Evolutionary conservation across 2,329 filamentous ascomycete species (phyloP).

Genomic region (Phaeosphaeriaceae sp.): DNA sequence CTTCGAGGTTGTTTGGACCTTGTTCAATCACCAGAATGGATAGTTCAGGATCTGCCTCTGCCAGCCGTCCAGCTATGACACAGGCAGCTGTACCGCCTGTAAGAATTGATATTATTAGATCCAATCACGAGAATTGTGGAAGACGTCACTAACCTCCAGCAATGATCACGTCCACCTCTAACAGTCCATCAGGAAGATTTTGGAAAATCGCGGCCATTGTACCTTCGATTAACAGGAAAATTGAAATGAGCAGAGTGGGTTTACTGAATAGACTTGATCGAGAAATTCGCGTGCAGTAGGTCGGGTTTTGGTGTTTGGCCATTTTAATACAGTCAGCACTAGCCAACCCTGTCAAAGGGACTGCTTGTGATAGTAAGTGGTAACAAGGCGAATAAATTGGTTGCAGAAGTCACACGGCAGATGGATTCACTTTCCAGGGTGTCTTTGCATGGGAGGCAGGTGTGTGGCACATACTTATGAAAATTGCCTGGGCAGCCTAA

Average conservation of each 20-base stretch:
- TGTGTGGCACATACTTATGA: no score
- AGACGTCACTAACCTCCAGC: constrained; percentile 47
- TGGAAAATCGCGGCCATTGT: constrained; percentile 22
- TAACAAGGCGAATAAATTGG: no score
- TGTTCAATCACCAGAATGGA: constrained; percentile 58
- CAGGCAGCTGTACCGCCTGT: constrained; percentile 56
- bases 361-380: no score
- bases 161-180: constrained; percentile 58
- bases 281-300: no score
- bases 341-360: no score
- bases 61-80: constrained; percentile 53
- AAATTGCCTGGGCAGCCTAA: no score
- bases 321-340: no score
- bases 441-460: no score
- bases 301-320: no score
- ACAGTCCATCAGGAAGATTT: constrained; percentile 39
- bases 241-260: not conserved
- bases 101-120: constrained; percentile 54
- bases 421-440: no score
- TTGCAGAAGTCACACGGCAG: no score
- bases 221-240: not conserved
- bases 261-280: no score
- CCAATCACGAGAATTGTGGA: not conserved
- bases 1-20: constrained; percentile 60
- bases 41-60: constrained; percentile 44